Percentiles rank a stretch among this genome's conserved stretches.
phyloP scores from a whole-genome alignment of 495 filamentous ascomycete genomes.

The Stereocaulon alpinum region DNA sequence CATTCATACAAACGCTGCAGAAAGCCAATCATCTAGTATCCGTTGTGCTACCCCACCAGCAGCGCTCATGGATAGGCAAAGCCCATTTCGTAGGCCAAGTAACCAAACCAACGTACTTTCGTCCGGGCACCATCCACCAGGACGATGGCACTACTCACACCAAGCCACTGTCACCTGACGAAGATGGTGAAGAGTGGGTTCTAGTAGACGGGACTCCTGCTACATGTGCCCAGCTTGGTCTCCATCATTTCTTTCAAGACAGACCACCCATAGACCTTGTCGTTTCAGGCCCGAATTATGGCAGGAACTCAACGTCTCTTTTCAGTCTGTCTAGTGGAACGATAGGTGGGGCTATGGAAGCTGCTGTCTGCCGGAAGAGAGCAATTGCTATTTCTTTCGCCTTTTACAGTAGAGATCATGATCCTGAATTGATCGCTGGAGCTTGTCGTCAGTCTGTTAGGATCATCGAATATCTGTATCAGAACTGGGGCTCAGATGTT shows the following conservation, averaged over 20 bases:
- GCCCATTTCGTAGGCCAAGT: constrained; percentile 84
- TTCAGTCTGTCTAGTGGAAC: constrained; percentile 88
- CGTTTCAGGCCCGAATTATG: constrained; percentile 87
- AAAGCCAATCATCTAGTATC: constrained; percentile 70
- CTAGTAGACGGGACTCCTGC: constrained; percentile 82
- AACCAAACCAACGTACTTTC: constrained; percentile 83
- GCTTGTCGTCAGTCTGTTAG: constrained; percentile 59
- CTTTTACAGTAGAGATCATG: constrained; percentile 72
- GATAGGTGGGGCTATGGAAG: constrained; percentile 84
- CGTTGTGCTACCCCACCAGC: constrained; percentile 79
- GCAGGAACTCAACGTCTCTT: constrained; percentile 82
- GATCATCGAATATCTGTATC: constrained; percentile 65
- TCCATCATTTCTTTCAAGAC: constrained; percentile 75
- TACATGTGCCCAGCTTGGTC: constrained; percentile 79
- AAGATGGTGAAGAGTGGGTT: constrained; percentile 78
- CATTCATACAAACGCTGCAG: constrained; percentile 70
- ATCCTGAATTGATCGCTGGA: constrained; percentile 62
- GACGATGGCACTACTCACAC: constrained; percentile 58
- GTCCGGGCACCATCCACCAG: constrained; percentile 48
- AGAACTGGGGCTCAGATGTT: constrained; percentile 59
- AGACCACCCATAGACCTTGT: constrained; percentile 59
- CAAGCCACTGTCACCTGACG: constrained; percentile 38
- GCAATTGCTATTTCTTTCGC: constrained; percentile 81
- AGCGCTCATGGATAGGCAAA: constrained; percentile 97
- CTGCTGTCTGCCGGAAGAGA: constrained; percentile 66